A percentile compares a stretch with the other conserved stretches of the same genome.
These are phyloP conservation scores for Rhodomyrtus tomentosa DNA, from an alignment of 345 rosid genomes.

Conservation along the genomic window DNA sequence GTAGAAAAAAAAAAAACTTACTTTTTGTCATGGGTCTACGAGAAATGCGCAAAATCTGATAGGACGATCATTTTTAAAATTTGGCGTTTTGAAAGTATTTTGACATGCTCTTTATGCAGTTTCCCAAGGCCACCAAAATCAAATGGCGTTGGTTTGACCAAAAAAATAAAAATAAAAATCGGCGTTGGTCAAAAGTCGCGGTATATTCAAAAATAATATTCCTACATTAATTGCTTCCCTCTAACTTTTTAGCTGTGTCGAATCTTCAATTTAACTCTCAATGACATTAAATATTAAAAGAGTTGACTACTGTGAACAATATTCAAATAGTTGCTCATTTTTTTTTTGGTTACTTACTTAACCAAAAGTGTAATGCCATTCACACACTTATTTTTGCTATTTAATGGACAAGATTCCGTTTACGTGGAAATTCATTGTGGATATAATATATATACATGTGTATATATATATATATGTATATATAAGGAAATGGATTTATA, in stretches of 20 bases:
- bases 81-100: fast-evolving
- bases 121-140: background rate
- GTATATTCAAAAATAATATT: background rate
- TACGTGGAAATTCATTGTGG: background rate
- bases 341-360: background rate
- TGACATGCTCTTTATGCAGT: background rate
- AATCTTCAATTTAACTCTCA: background rate
- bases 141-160: background rate
- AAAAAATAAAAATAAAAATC: no score
- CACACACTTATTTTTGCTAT: background rate
- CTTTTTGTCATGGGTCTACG: fast-evolving
- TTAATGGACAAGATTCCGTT: background rate
- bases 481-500: background rate
- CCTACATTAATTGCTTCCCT: background rate
- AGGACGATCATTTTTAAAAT: background rate
- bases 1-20: background rate
- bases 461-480: background rate
- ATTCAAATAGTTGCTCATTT: background rate
- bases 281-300: background rate
- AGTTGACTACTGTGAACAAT: background rate
- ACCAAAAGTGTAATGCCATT: background rate
- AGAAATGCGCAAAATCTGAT: background rate
- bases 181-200: background rate
- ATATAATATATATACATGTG: no score
- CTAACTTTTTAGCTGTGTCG: background rate